Evolutionary conservation across 1,284 basidiomycete genomes (phyloP).

Genomic region (Sphaerobolus stellatus): DNA sequence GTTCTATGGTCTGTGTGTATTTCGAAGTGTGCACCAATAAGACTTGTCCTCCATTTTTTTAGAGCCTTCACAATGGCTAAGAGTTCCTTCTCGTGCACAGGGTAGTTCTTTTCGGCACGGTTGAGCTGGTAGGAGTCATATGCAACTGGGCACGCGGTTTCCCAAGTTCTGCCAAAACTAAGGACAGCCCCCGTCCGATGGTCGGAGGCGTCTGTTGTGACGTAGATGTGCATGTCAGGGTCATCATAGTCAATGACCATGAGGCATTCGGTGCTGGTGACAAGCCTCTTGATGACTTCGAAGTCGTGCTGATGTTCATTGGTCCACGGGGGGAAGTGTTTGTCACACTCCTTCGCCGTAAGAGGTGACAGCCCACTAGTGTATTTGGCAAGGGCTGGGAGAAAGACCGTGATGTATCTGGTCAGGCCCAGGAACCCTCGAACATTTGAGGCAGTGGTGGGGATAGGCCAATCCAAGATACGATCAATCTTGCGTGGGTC

Average conservation of each 20-base stretch:
- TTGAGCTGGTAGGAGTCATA: no score
- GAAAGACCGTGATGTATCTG: constrained; percentile 34
- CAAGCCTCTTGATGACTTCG: constrained; percentile 41
- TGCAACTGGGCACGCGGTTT: constrained; percentile 28
- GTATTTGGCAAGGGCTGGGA: constrained; percentile 36
- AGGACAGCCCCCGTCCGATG: constrained; percentile 32
- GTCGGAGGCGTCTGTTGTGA: constrained; percentile 38
- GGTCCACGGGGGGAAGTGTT: constrained; percentile 24
- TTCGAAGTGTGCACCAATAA: no score
- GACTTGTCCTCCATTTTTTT: no score
- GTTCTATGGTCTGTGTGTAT: constrained; percentile 43
- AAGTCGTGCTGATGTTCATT: constrained; percentile 22
- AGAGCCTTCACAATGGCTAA: no score
- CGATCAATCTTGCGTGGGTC: no score
- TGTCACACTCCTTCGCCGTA: constrained; percentile 26
- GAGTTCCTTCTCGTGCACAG: no score
- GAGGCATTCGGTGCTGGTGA: constrained; percentile 25
- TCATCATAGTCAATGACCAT: constrained; percentile 36
- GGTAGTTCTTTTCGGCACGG: no score
- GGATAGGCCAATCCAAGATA: no score
- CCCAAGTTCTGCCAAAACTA: constrained; percentile 30
- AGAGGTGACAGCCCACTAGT: no score
- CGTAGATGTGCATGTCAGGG: no score
- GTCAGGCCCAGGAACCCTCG: constrained; percentile 38
- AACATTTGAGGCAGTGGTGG: constrained; percentile 33